Conservation (phyloP, 1,284 basidiomycete species). For the Sphagnurus paluster region DNA sequence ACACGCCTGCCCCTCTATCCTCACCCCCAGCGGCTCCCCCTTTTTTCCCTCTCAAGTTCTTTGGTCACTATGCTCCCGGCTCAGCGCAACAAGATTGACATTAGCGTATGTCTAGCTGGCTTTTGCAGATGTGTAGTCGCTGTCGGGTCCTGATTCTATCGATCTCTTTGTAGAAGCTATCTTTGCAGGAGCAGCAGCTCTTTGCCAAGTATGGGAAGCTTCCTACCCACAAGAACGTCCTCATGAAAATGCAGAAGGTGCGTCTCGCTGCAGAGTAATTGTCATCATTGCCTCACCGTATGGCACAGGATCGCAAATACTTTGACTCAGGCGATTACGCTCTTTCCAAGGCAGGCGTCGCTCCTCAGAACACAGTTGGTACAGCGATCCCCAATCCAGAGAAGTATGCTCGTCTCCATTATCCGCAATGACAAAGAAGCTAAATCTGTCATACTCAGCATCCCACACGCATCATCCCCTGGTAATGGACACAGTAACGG, state of each 20-base stretch:
- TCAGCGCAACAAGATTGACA: slow-evolving; percentile 88
- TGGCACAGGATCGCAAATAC: slow-evolving; percentile 87
- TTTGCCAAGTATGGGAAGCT: slow-evolving; percentile 95
- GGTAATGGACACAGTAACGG: slow-evolving; percentile 46
- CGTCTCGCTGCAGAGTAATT: slow-evolving; percentile 19
- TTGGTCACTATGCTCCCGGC: slow-evolving; percentile 68
- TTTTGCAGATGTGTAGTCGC: slow-evolving; percentile 4
- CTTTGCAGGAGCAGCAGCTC: slow-evolving; percentile 91
- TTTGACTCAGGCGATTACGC: slow-evolving; percentile 99
- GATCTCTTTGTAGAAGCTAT: slow-evolving; percentile 63
- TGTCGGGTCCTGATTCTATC: slow-evolving; percentile 25
- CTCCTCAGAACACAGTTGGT: slow-evolving; percentile 85
- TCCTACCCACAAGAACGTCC: slow-evolving; percentile 88
- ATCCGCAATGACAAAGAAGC: not conserved
- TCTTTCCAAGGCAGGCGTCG: slow-evolving; percentile 91
- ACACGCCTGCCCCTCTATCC: slow-evolving; percentile 20
- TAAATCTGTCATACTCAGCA: slow-evolving; percentile 41
- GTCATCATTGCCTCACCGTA: slow-evolving; percentile 10
- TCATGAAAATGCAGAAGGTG: slow-evolving; percentile 95
- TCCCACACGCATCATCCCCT: slow-evolving; percentile 72
- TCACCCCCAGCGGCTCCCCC: slow-evolving; percentile 19
- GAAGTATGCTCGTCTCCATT: slow-evolving; percentile 56
- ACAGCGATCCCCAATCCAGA: slow-evolving; percentile 95
- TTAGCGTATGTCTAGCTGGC: slow-evolving; percentile 59
- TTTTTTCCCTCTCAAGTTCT: slow-evolving; percentile 18